phyloP scores from a whole-genome alignment of 768 basidiomycete genomes.

The Trametes cingulata region DNA sequence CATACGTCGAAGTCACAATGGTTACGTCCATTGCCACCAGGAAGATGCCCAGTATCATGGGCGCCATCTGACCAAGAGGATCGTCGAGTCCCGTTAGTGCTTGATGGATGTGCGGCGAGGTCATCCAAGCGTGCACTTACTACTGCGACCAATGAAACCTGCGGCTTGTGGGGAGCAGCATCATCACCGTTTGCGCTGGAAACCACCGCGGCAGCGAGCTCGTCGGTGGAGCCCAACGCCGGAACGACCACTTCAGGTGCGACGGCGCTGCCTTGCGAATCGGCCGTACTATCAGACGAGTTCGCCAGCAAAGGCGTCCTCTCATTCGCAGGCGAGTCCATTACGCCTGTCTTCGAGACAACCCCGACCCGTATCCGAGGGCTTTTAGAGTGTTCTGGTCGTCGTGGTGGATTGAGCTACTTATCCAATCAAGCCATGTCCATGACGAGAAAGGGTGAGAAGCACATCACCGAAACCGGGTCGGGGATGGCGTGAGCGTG shows the following conservation, averaged over 20 bases:
- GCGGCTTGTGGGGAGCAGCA: conserved; percentile 8
- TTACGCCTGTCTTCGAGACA: not conserved
- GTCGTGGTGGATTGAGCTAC: too few species aligned
- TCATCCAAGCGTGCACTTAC: conserved; percentile 2
- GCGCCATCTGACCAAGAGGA: conserved; percentile 25
- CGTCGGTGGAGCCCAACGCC: not conserved
- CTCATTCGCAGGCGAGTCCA: not conserved
- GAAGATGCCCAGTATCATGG: conserved; percentile 34
- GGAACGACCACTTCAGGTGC: too few species aligned
- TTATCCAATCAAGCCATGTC: too few species aligned
- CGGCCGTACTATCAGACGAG: not conserved
- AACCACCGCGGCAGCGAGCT: not conserved
- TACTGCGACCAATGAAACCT: conserved; percentile 17
- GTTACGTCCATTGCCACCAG: conserved; percentile 37
- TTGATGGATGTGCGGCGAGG: not conserved
- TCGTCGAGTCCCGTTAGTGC: not conserved
- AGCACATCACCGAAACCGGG: too few species aligned
- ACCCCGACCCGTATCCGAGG: too few species aligned
- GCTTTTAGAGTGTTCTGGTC: too few species aligned
- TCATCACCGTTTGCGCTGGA: not conserved
- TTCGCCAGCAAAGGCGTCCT: conserved; percentile 7
- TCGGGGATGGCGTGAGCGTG: too few species aligned
- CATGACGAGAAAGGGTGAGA: too few species aligned
- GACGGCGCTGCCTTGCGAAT: not conserved
- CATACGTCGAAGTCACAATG: conserved; percentile 37